Evolutionary conservation across 257 asterid genomes (phyloP).

Genomic region (Mitragyna speciosa): DNA sequence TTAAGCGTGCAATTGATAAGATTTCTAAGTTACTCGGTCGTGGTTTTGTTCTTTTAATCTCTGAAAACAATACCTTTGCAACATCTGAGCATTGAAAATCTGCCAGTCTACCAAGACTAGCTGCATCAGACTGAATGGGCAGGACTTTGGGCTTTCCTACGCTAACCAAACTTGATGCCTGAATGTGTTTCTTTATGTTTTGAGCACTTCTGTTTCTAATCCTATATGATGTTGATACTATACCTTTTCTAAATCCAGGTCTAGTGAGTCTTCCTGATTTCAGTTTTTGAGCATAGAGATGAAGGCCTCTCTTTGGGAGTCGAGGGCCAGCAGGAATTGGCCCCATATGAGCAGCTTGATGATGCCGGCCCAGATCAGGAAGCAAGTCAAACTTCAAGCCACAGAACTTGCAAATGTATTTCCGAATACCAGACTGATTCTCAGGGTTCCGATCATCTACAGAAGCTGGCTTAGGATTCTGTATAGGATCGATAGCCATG

Average conservation of each 20-base stretch:
- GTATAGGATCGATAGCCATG: slow-evolving; percentile 29
- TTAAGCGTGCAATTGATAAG: slow-evolving; percentile 61
- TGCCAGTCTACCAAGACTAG: slow-evolving; percentile 63
- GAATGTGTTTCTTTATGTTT: slow-evolving; percentile 66
- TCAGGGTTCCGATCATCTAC: slow-evolving; percentile 39
- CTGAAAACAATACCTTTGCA: slow-evolving; percentile 72
- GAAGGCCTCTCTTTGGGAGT: slow-evolving; percentile 76
- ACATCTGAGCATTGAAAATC: slow-evolving; percentile 86
- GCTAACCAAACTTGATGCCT: slow-evolving; percentile 46
- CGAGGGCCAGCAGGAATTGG: slow-evolving; percentile 52
- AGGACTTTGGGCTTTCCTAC: slow-evolving; percentile 44
- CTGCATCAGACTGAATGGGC: slow-evolving; percentile 47
- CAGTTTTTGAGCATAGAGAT: slow-evolving; percentile 67
- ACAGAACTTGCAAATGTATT: slow-evolving; percentile 82
- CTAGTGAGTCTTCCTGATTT: slow-evolving; percentile 85
- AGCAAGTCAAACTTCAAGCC: slow-evolving; percentile 94
- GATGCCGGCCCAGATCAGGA: slow-evolving; percentile 99
- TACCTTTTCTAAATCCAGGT: slow-evolving; percentile 65
- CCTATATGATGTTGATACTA: slow-evolving; percentile 69
- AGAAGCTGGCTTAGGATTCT: slow-evolving; percentile 34
- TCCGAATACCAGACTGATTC: slow-evolving; percentile 49
- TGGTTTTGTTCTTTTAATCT: slow-evolving; percentile 70
- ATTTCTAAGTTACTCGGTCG: slow-evolving; percentile 82
- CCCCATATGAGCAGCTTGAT: slow-evolving; percentile 98
- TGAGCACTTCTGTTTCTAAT: slow-evolving; percentile 71